Conservation (phyloP, 352 stramenopile genomes). For the Pythium periplocum region DNA sequence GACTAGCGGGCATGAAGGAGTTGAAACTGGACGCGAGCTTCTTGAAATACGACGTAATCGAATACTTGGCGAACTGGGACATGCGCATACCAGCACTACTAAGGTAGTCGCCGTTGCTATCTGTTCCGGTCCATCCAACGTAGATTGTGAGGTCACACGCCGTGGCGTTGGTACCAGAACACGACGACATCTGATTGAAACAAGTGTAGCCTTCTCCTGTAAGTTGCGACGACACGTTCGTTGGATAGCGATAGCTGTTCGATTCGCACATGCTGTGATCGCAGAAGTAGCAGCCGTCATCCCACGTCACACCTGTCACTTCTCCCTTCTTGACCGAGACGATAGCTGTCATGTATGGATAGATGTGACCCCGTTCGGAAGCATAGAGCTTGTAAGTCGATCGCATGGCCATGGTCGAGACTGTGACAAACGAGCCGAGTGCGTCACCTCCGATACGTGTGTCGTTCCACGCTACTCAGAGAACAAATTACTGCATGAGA, state of each 20-base stretch:
- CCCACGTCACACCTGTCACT: constrained; percentile 74
- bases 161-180: constrained; percentile 31
- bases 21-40: constrained; percentile 54
- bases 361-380: constrained; percentile 35
- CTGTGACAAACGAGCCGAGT: constrained; percentile 46
- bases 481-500: constrained; percentile 4
- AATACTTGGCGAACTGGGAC: constrained; percentile 83
- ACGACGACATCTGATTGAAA: constrained; percentile 36
- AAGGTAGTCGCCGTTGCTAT: constrained; percentile 74
- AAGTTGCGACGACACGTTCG: constrained; percentile 46
- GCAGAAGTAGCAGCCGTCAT: constrained; percentile 81
- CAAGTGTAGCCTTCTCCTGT: constrained; percentile 56
- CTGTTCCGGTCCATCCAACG: constrained; percentile 74
- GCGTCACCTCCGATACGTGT: constrained; percentile 44
- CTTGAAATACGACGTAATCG: constrained; percentile 71
- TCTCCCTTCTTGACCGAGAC: constrained; percentile 76
- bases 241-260: constrained; percentile 55
- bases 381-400: constrained; percentile 76
- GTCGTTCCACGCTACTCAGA: constrained; percentile 57
- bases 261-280: constrained; percentile 45
- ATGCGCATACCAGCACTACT: constrained; percentile 71
- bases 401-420: constrained; percentile 63
- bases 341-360: constrained; percentile 72
- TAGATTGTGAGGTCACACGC: constrained; percentile 71
- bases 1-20: constrained; percentile 37